Percentiles rank a stretch among this genome's conserved stretches.
phyloP scores from a whole-genome alignment of 2,329 filamentous ascomycete genomes.

The Pestalotiopsis sp. region DNA sequence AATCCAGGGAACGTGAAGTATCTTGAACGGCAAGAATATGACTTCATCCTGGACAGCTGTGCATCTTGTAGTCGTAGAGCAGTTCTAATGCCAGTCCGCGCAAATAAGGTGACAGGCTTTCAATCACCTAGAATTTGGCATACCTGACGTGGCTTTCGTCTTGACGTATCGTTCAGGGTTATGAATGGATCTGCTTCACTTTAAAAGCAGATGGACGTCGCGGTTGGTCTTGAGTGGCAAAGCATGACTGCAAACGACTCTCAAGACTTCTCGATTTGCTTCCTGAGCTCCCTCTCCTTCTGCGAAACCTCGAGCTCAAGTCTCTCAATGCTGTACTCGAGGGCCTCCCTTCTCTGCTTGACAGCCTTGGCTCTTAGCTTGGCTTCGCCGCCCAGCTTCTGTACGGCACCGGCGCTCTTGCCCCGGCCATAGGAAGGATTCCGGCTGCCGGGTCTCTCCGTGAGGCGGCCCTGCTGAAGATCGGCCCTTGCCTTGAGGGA shows the following conservation, averaged over 20 bases:
- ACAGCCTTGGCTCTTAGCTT: constrained; percentile 62
- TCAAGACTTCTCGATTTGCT: constrained; percentile 47
- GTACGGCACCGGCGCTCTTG: constrained; percentile 6
- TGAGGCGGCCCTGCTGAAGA: constrained; percentile 74
- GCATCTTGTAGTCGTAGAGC: no score
- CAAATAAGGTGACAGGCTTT: no score
- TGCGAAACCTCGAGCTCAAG: constrained; percentile 86
- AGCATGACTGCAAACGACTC: neutral
- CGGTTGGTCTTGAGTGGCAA: neutral
- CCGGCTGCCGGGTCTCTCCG: constrained; percentile 25
- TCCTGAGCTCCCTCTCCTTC: constrained; percentile 62
- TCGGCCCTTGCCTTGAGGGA: constrained; percentile 82
- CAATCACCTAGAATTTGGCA: no score
- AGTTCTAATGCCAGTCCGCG: no score
- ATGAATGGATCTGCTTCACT: no score
- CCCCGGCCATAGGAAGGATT: neutral
- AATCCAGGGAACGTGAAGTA: no score
- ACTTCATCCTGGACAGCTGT: no score
- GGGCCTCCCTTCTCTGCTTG: constrained; percentile 79
- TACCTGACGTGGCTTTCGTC: no score
- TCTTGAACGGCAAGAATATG: no score
- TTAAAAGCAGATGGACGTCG: no score
- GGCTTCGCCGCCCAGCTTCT: constrained; percentile 55
- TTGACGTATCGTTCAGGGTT: no score
- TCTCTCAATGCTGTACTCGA: constrained; percentile 85